phyloP scores from a whole-genome alignment of 495 filamentous ascomycete species.

The Daldinia loculata region DNA sequence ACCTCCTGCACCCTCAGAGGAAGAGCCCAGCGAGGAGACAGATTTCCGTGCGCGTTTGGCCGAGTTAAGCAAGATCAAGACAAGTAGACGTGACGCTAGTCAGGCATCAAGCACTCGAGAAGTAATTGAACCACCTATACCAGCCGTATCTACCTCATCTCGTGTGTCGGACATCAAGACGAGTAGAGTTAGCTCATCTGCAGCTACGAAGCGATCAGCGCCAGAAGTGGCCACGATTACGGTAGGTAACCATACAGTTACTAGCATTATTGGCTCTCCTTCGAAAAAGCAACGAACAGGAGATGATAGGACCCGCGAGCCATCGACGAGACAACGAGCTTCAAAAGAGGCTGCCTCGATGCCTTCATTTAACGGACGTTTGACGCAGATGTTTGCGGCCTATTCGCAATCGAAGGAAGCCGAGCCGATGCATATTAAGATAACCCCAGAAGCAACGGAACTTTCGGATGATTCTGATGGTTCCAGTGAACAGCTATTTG shows the following conservation, averaged over 20 bases:
- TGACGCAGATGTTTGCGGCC: conserved; percentile 76
- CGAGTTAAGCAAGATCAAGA: conserved; percentile 23
- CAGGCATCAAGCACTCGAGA: conserved; percentile 1
- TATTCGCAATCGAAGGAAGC: conserved; percentile 59
- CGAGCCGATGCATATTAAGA: conserved; percentile 40
- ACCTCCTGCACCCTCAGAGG: conserved; percentile 1
- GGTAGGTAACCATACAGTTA: conserved; percentile 81
- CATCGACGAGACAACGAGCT: conserved; percentile 27
- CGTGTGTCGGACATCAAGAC: conserved; percentile 44
- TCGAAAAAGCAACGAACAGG: conserved; percentile 52
- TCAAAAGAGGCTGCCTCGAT: conserved; percentile 40
- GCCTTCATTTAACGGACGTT: conserved; percentile 69
- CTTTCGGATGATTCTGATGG: conserved; percentile 41
- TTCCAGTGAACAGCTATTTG: conserved; percentile 48
- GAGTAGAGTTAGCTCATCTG: conserved; percentile 31
- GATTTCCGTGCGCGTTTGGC: conserved; percentile 40
- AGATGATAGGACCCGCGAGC: conserved; percentile 17
- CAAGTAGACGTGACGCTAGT: conserved; percentile 1
- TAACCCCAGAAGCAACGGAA: conserved; percentile 32
- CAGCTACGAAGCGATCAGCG: conserved; percentile 63
- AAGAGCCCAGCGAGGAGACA: conserved; percentile 15
- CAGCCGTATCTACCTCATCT: conserved; percentile 51
- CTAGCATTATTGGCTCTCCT: conserved; percentile 56
- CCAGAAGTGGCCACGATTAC: conserved; percentile 88
- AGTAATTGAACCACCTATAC: conserved; percentile 45